Evolutionary conservation across 495 filamentous ascomycete genomes (phyloP).

Genomic region (Aspergillus heteromorphus): DNA sequence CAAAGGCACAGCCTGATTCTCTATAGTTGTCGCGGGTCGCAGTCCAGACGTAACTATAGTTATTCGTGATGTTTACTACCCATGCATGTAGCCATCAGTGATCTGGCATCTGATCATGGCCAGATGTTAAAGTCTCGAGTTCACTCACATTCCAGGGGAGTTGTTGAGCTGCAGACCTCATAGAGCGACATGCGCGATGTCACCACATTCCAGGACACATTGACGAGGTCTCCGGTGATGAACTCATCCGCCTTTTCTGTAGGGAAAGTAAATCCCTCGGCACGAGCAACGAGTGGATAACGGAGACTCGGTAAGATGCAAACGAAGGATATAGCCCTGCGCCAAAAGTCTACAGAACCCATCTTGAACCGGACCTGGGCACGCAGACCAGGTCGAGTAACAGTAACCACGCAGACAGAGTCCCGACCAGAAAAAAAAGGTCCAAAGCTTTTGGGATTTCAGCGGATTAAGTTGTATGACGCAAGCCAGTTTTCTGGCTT

Average conservation of each 20-base stretch:
- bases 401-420: not conserved
- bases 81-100: too few species aligned
- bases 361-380: not conserved
- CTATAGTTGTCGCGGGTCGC: conserved; percentile 11
- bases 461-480: not conserved
- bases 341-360: not conserved
- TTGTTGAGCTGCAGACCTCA: conserved; percentile 1
- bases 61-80: conserved; percentile 11
- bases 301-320: not conserved
- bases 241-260: not conserved
- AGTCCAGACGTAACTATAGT: conserved; percentile 12
- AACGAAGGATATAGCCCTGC: not conserved
- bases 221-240: conserved; percentile 9
- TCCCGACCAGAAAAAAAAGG: too few species aligned
- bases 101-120: too few species aligned
- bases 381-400: not conserved
- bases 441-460: not conserved
- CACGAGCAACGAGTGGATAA: not conserved
- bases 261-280: conserved; percentile 11
- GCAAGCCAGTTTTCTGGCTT: not conserved
- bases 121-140: too few species aligned
- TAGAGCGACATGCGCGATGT: conserved; percentile 6
- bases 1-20: conserved; percentile 14
- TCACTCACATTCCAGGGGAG: not conserved
- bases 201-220: conserved; percentile 12